These are phyloP conservation scores for Clarireedia homoeocarpa DNA, from an alignment of 2,329 filamentous ascomycete genomes.

Conservation along the genomic window DNA sequence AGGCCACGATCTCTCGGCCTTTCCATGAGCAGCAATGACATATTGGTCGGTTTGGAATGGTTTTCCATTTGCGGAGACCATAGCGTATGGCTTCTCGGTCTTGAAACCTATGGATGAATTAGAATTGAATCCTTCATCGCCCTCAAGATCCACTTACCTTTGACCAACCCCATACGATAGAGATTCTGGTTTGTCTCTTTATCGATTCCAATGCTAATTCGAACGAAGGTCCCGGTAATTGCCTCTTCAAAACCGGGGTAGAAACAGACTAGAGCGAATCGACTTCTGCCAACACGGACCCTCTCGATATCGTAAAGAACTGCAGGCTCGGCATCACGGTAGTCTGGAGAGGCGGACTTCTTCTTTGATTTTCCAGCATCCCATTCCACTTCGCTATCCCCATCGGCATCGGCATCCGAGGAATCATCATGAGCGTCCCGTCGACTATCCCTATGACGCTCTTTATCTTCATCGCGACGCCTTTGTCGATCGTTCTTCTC, in stretches of 20 bases:
- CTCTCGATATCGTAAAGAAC: constrained; percentile 77
- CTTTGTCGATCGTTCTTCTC: constrained; percentile 58
- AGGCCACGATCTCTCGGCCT: constrained; percentile 75
- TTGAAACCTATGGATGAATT: constrained; percentile 53
- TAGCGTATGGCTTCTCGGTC: constrained; percentile 73
- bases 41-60: constrained; percentile 81
- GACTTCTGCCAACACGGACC: constrained; percentile 72
- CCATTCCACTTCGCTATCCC: constrained; percentile 76
- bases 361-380: constrained; percentile 46
- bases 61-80: constrained; percentile 67
- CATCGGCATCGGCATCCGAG: constrained; percentile 56
- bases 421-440: constrained; percentile 41
- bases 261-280: constrained; percentile 88
- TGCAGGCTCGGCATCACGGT: constrained; percentile 53
- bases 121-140: constrained; percentile 16
- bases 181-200: constrained; percentile 62
- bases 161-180: constrained; percentile 85
- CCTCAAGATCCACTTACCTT: constrained; percentile 45
- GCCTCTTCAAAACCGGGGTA: constrained; percentile 81
- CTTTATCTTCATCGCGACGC: constrained; percentile 53
- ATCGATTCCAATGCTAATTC: constrained; percentile 76
- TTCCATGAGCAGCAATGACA: constrained; percentile 72
- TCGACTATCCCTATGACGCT: constrained; percentile 41
- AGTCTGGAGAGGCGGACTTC: constrained; percentile 36
- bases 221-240: constrained; percentile 76